Conservation (phyloP, 2,329 filamentous ascomycete genomes). For the Xylariaceae sp. region DNA sequence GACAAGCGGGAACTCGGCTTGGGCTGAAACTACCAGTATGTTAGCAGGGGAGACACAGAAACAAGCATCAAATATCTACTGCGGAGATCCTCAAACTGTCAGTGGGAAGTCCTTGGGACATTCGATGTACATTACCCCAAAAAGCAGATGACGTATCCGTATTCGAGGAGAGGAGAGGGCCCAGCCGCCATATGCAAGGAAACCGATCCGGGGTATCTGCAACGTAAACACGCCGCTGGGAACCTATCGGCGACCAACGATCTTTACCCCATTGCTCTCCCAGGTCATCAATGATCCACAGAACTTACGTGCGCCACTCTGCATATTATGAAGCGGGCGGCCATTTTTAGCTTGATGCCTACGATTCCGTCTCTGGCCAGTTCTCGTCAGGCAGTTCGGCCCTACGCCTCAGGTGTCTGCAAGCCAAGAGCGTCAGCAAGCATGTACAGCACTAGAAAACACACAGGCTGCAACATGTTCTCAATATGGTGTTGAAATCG, state of each 20-base stretch:
- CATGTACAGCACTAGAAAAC: neutral
- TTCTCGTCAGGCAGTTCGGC: too few species aligned
- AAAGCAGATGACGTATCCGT: neutral
- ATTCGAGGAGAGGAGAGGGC: neutral
- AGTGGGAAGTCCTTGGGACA: neutral
- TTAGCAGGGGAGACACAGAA: neutral
- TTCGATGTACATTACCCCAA: neutral
- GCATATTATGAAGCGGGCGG: too few species aligned
- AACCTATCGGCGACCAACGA: conserved; percentile 5
- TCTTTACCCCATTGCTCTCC: neutral
- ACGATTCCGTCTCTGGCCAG: too few species aligned
- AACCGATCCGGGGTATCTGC: conserved; percentile 16
- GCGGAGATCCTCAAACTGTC: neutral
- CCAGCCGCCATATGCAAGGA: neutral
- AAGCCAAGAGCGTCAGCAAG: neutral
- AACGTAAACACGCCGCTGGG: neutral
- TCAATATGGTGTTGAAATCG: neutral
- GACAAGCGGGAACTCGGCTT: neutral
- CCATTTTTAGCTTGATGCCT: too few species aligned
- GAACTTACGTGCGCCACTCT: conserved; percentile 2
- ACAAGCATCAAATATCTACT: neutral
- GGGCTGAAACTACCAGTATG: too few species aligned
- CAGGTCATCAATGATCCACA: neutral
- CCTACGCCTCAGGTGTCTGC: too few species aligned
- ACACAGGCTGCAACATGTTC: neutral